Evolutionary conservation across 106 monocot species (phyloP).

Genomic region (Platanthera zijinensis): DNA sequence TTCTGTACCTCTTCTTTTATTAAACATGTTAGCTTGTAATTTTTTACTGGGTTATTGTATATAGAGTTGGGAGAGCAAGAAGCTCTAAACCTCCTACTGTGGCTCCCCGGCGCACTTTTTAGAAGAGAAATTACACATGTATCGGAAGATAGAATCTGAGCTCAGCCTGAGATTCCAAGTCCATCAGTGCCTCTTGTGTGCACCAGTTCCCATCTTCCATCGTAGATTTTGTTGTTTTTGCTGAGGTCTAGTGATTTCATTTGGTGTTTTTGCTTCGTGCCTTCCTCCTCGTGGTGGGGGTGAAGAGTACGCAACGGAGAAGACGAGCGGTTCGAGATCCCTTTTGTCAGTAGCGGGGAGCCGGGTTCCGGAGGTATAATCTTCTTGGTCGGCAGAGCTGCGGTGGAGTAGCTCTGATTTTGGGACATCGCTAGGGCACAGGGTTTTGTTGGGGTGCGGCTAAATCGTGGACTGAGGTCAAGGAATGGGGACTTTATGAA

Average conservation of each 20-base stretch:
- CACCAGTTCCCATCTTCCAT: slow-evolving; percentile 13
- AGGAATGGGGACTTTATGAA: no score
- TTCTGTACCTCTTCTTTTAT: background rate
- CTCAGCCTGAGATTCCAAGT: slow-evolving; percentile 24
- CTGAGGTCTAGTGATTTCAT: no score
- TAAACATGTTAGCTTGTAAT: background rate
- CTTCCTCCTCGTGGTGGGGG: slow-evolving; percentile 13
- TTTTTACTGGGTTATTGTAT: background rate
- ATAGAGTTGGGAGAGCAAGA: slow-evolving; percentile 9
- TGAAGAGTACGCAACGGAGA: slow-evolving; percentile 42
- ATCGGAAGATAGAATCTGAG: slow-evolving; percentile 22
- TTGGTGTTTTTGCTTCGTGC: no score
- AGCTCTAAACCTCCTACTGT: slow-evolving; percentile 27
- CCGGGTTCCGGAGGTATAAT: background rate
- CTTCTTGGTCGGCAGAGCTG: background rate
- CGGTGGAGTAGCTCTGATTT: slow-evolving; percentile 32
- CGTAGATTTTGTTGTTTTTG: no score
- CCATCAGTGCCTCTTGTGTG: slow-evolving; percentile 6
- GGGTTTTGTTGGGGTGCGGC: no score
- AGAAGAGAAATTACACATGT: background rate
- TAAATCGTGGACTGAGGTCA: no score
- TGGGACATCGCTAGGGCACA: background rate
- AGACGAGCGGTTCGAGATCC: slow-evolving; percentile 4
- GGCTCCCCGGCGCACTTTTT: slow-evolving; percentile 7
- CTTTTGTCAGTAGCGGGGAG: background rate